Base-by-base conservation (phyloP, 345 rosid genomes). In the Gossypium longicalyx region DNA sequence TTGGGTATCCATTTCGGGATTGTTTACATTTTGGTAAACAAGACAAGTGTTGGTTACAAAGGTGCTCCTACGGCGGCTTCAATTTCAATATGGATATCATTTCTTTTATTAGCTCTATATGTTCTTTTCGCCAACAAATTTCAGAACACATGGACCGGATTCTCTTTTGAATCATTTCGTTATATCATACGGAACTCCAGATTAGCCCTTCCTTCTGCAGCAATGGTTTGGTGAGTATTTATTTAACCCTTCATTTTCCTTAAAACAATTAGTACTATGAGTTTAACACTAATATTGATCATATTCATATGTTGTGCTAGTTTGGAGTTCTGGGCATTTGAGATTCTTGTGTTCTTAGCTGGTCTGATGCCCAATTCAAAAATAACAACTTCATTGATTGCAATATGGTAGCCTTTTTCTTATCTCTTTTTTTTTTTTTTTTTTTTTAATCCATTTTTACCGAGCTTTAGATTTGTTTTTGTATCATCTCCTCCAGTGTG, bases 311-410 rank as follows among this genome's bases (percentile, higher is more conserved):
- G 4, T 49, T 44, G 51, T 71, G 12, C 54, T 77, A 86, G 98
- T 76, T 81, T 93, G 84, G 97, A 89, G 78, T 86, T 79, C 29
- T 87, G 98, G 98, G 95, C 95, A 20, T 89, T 86, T 49, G 97
- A 91, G 89, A 70, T 89, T 68, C 86, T 93, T 65, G 97, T 93
- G 74, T 76, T 93, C 70, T 54, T 91, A 29, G 97, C 98, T 58
- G 91, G 95, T 78, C 1, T 82, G 67, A 90, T 90, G 93, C 85
- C 90, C 1, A 82, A 91, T 70, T 77, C 97, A 0, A 85, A 88
- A 73, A 60, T 73, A 51, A 64, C 85, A 11, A 89, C 93, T n/a
- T 87, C 97, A 41, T 44, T 93, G 72, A 83, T 85, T 10, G 97
- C 95, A 76, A 87, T 89, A 80, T 88, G 97, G 97, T 93, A 77